Percentiles rank a stretch among this genome's conserved stretches.
These are phyloP conservation scores for Aspergillaceae sp. DNA, from an alignment of 2,329 filamentous ascomycete genomes.

Conservation along the genomic window DNA sequence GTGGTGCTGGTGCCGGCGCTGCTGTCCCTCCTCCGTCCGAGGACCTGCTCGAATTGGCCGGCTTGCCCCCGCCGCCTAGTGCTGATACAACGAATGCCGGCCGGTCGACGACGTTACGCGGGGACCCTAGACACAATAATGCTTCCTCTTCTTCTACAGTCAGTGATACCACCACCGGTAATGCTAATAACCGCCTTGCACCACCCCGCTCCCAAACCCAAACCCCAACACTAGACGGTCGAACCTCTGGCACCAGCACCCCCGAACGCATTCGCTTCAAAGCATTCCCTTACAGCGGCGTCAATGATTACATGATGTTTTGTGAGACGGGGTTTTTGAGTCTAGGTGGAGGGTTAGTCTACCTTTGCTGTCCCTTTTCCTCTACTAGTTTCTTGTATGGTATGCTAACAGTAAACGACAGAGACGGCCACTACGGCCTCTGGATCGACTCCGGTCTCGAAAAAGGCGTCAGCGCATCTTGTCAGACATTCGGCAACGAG, in stretches of 20 bases:
- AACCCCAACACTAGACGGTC: neutral
- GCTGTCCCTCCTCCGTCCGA: constrained; percentile 17
- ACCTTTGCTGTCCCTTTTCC: neutral
- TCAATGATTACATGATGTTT: constrained; percentile 95
- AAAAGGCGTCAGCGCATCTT: constrained; percentile 71
- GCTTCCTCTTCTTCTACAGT: neutral
- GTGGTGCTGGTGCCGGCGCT: neutral
- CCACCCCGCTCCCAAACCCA: neutral
- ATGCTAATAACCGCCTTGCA: constrained; percentile 12
- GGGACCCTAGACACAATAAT: constrained; percentile 22
- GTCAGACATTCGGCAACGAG: constrained; percentile 92
- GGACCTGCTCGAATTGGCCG: constrained; percentile 41
- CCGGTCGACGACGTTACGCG: constrained; percentile 51
- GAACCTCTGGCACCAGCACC: constrained; percentile 33
- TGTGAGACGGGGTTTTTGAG: constrained; percentile 80
- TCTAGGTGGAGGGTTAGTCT: constrained; percentile 63
- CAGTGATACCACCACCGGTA: neutral
- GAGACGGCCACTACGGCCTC: constrained; percentile 79
- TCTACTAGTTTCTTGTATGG: constrained; percentile 15
- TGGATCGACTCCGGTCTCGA: constrained; percentile 87
- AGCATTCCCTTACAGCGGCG: constrained; percentile 88
- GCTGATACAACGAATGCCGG: constrained; percentile 54
- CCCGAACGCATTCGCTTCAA: constrained; percentile 84
- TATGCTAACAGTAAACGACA: constrained; percentile 6
- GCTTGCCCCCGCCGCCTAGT: constrained; percentile 61